Percentiles rank a stretch among this genome's conserved stretches.
These are phyloP conservation scores for Neostapfia colusana DNA, from an alignment of 176 grass and related monocot species.

Conservation along the genomic window DNA sequence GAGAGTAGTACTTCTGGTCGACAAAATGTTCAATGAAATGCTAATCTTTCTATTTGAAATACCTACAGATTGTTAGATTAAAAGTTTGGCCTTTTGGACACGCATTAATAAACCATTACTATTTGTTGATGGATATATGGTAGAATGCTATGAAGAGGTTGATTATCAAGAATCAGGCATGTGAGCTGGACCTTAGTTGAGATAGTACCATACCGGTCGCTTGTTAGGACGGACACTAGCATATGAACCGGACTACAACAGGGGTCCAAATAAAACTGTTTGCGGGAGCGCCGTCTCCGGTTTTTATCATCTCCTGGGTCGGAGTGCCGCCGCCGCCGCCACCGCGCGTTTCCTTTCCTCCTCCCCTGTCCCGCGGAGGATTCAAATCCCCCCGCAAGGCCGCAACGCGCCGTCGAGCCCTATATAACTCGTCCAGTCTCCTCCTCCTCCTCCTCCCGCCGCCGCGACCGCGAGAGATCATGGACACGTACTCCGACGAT, in stretches of 20 bases:
- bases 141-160: too few relatives aligned
- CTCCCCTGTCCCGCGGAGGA: background rate
- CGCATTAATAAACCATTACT: too few relatives aligned
- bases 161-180: too few relatives aligned
- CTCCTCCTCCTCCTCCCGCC: too few relatives aligned
- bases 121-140: too few relatives aligned
- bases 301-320: too few relatives aligned
- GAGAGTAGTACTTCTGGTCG: too few relatives aligned
- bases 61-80: too few relatives aligned
- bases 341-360: accelerated
- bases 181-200: background rate
- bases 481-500: conserved; percentile 54
- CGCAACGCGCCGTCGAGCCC: background rate
- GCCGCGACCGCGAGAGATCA: conserved; percentile 25
- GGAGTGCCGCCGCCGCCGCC: background rate
- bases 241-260: background rate
- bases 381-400: conserved; percentile 39
- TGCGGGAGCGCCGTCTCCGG: background rate
- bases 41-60: too few relatives aligned
- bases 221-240: background rate
- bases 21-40: too few relatives aligned
- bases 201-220: background rate
- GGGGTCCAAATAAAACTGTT: background rate
- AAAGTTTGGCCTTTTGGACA: too few relatives aligned
- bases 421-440: background rate